These are phyloP conservation scores for Vachellia collinsii DNA, from an alignment of 306 rosid species.

Conservation along the genomic window DNA sequence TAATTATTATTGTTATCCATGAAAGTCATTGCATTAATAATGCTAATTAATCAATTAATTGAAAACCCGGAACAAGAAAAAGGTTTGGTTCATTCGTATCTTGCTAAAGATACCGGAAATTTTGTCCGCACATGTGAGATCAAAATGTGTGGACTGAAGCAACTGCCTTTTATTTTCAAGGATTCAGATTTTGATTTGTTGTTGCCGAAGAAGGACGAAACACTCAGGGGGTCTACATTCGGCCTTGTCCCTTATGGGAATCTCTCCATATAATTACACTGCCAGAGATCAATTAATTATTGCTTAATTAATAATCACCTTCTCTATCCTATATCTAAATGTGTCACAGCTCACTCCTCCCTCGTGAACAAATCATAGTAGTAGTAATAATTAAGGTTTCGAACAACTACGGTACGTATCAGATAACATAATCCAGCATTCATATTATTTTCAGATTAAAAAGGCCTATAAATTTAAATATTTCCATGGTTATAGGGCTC, in stretches of 20 bases:
- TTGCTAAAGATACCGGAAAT: slow-evolving; percentile 38
- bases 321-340: slow-evolving; percentile 24
- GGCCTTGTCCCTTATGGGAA: slow-evolving; percentile 47
- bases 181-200: slow-evolving; percentile 60
- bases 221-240: slow-evolving; percentile 54
- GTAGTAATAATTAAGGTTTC: slow-evolving; percentile 9
- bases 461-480: neutral
- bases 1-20: neutral
- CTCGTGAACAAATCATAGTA: slow-evolving; percentile 22
- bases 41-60: neutral
- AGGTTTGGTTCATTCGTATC: slow-evolving; percentile 46
- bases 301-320: neutral
- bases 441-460: neutral
- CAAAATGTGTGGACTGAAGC: slow-evolving; percentile 37
- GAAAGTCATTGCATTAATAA: neutral
- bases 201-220: slow-evolving; percentile 59
- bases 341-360: slow-evolving; percentile 53
- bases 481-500: neutral
- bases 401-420: neutral
- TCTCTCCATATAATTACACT: neutral
- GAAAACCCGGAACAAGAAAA: slow-evolving; percentile 5
- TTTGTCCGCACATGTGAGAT: slow-evolving; percentile 43
- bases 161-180: slow-evolving; percentile 50
- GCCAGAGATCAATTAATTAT: neutral
- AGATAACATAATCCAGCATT: too few species aligned